Conservation (phyloP, 805 yeast species). For the Candida schatavii region DNA sequence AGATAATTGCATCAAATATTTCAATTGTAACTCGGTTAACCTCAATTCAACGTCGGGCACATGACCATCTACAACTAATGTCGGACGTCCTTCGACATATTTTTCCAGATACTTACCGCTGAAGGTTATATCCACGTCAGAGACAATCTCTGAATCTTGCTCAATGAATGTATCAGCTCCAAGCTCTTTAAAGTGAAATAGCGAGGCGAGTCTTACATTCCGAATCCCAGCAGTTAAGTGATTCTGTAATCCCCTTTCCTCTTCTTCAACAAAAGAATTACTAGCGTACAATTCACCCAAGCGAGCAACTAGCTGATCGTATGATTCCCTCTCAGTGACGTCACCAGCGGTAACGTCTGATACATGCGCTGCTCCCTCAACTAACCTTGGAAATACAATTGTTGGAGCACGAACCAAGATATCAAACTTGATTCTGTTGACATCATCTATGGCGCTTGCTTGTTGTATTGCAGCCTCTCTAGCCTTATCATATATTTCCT, state of each 20-base stretch:
- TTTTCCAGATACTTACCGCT: constrained; percentile 54
- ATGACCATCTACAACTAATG: constrained; percentile 50
- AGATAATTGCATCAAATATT: constrained; percentile 52
- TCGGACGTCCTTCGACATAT: constrained; percentile 38
- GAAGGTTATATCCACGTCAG: constrained; percentile 60
- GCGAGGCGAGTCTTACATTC: constrained; percentile 66
- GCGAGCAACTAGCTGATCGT: constrained; percentile 65
- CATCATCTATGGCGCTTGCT: constrained; percentile 60
- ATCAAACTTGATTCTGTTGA: constrained; percentile 66
- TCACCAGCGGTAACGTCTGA: constrained; percentile 5
- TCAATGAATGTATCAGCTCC: constrained; percentile 11
- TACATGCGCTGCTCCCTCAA: constrained; percentile 30
- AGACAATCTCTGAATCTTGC: constrained; percentile 64
- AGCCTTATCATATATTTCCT: constrained; percentile 83
- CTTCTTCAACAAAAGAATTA: constrained; percentile 49
- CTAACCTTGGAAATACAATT: constrained; percentile 66
- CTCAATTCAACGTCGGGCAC: constrained; percentile 62
- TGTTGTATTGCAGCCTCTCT: constrained; percentile 85
- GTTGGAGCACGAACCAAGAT: constrained; percentile 78
- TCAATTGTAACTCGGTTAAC: constrained; percentile 71
- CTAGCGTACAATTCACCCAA: constrained; percentile 78
- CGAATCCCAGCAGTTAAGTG: constrained; percentile 66
- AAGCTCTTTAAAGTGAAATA: constrained; percentile 44
- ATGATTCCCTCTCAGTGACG: constrained; percentile 19
- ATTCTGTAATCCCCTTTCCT: constrained; percentile 41